These are phyloP conservation scores for Scenedesmus sp. DNA, from an alignment of 163 green algal species.

Conservation along the genomic window DNA sequence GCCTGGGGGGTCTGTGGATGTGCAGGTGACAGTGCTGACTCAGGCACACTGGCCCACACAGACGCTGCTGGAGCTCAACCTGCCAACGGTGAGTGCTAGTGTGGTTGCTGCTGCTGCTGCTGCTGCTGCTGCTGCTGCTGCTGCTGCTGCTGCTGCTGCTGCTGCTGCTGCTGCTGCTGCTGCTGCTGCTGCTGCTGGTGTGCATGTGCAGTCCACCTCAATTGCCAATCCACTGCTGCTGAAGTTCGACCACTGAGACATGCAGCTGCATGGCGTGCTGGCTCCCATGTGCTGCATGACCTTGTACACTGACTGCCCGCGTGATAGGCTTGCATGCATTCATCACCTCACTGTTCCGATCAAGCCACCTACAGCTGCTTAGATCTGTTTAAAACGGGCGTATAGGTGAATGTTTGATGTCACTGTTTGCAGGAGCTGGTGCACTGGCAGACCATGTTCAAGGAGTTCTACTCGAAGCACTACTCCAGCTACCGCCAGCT, in stretches of 20 bases:
- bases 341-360: neutral
- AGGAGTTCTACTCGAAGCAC: slow-evolving; percentile 94
- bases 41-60: slow-evolving; percentile 97
- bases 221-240: too few relatives aligned
- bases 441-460: slow-evolving; percentile 69
- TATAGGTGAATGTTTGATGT: neutral
- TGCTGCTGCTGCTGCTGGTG: neutral
- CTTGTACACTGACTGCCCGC: too few relatives aligned
- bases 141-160: too few relatives aligned
- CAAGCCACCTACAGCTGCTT: neutral
- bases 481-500: slow-evolving; percentile 90
- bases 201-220: neutral
- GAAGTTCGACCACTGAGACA: too few relatives aligned
- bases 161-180: too few relatives aligned
- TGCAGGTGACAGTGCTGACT: slow-evolving; percentile 96
- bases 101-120: neutral
- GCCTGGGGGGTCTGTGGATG: slow-evolving; percentile 52
- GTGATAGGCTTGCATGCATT: neutral
- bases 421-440: slow-evolving; percentile 54
- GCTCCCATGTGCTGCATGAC: too few relatives aligned
- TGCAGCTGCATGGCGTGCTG: neutral
- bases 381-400: too few relatives aligned
- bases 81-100: slow-evolving; percentile 75
- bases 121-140: neutral
- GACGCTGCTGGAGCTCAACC: slow-evolving; percentile 80